Percentiles rank a stretch among this genome's conserved stretches.
Conservation (phyloP, 2,329 filamentous ascomycete genomes). For the Metarhizium brunneum region DNA sequence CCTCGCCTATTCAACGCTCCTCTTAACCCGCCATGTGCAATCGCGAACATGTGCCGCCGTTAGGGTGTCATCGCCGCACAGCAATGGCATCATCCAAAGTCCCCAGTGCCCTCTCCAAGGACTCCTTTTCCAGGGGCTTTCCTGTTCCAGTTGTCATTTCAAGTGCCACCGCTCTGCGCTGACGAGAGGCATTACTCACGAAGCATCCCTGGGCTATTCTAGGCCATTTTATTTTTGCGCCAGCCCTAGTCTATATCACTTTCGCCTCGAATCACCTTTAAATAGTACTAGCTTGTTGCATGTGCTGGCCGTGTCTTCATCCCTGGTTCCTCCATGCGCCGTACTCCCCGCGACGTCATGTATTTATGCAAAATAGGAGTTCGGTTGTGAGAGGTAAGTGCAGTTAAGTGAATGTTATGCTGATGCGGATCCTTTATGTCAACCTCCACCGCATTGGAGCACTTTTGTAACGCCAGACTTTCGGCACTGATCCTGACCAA, state of each 20-base stretch:
- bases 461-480: background rate
- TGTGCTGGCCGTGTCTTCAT: too few relatives aligned
- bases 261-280: too few relatives aligned
- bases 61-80: background rate
- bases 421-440: background rate
- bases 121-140: background rate
- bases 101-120: background rate
- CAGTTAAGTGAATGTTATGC: too few relatives aligned
- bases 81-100: background rate
- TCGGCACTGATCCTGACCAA: background rate
- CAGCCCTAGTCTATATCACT: background rate
- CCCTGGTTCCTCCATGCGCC: too few relatives aligned
- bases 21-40: background rate
- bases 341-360: too few relatives aligned
- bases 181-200: background rate
- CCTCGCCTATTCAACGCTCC: background rate
- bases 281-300: too few relatives aligned
- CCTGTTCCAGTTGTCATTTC: background rate
- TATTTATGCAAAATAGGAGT: too few relatives aligned
- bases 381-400: too few relatives aligned
- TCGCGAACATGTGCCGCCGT: background rate
- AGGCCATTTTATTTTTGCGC: background rate
- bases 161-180: background rate
- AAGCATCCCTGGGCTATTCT: background rate
- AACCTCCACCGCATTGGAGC: background rate